Conservation (phyloP, 139 green algal species). For the Chlamydomonas sphaeroides region DNA sequence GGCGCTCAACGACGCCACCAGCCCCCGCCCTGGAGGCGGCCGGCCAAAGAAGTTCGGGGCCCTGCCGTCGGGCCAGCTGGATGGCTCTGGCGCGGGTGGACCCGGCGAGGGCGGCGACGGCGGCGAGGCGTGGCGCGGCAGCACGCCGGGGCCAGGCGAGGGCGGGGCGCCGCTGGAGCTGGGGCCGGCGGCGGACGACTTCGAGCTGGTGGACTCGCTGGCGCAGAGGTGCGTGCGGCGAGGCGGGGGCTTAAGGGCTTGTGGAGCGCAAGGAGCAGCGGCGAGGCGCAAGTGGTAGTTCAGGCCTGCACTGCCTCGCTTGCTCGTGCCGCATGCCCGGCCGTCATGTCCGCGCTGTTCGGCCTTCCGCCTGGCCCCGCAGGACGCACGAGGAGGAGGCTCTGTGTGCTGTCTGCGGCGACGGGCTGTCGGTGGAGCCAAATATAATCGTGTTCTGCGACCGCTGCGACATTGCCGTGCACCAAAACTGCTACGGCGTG, state of each 20-base stretch:
- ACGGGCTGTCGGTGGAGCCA: conserved; percentile 72
- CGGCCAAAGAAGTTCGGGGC: conserved; percentile 36
- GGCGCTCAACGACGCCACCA: conserved; percentile 47
- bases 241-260: too few species aligned
- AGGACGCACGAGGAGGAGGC: conserved; percentile 82
- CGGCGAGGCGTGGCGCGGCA: not conserved
- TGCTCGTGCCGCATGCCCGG: too few species aligned
- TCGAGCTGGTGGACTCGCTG: conserved; percentile 26
- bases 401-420: conserved; percentile 88
- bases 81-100: not conserved
- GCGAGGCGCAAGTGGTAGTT: too few species aligned
- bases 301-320: too few species aligned
- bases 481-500: conserved; percentile 90
- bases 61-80: not conserved
- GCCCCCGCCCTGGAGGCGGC: not conserved
- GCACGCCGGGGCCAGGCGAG: not conserved
- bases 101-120: not conserved
- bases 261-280: too few species aligned
- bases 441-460: conserved; percentile 95
- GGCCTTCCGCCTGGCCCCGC: too few species aligned
- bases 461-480: conserved; percentile 91
- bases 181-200: not conserved
- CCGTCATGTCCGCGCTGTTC: too few species aligned
- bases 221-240: conserved; percentile 1
- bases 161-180: not conserved